Conservation (phyloP, 75 land plant species). For the Sequoia sempervirens region DNA sequence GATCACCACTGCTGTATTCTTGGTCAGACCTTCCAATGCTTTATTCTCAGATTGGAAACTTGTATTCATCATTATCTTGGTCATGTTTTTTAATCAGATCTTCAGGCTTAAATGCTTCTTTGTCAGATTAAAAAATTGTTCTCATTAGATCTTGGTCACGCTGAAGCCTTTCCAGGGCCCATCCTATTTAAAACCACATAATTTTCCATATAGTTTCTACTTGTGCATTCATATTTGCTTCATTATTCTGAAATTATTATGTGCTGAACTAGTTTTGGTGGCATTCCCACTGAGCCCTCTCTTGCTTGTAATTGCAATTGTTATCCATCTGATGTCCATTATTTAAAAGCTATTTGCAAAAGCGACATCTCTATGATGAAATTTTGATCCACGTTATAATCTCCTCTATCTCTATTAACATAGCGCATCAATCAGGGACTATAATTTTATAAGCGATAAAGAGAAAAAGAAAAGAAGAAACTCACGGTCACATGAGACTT, state of each 20-base stretch:
- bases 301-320: neutral
- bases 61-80: neutral
- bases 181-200: neutral
- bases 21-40: neutral
- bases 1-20: neutral
- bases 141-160: neutral
- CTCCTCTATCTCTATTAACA: neutral
- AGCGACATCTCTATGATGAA: neutral
- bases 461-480: neutral
- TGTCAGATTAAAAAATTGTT: neutral
- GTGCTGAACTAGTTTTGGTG: neutral
- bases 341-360: neutral
- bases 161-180: neutral
- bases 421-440: neutral
- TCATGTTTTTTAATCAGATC: neutral
- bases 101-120: neutral
- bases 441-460: neutral
- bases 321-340: neutral
- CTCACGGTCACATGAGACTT: slow-evolving; percentile 10
- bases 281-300: neutral
- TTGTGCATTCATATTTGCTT: neutral
- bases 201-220: neutral
- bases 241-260: neutral
- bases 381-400: neutral
- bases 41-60: neutral